A percentile compares a stretch with the other conserved stretches of the same genome.
Conservation (phyloP, 192 early-diverging fungal genomes). For the Chytriomyces sp. region DNA sequence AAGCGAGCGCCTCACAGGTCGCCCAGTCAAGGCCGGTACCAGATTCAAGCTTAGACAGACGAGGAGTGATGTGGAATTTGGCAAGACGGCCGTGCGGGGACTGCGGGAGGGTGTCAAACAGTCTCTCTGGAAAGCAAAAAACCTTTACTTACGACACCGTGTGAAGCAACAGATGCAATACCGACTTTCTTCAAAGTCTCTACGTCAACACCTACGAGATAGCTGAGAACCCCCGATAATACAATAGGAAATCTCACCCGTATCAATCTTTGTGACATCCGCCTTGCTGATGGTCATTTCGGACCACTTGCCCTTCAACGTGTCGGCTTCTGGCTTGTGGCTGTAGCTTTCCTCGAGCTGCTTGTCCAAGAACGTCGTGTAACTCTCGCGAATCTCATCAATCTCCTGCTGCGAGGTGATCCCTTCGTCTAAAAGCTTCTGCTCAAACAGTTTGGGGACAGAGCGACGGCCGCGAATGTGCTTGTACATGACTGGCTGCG, state of each 20-base stretch:
- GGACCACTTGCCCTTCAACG: constrained; percentile 80
- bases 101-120: constrained; percentile 7
- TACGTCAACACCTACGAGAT: constrained; percentile 61
- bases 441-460: constrained; percentile 86
- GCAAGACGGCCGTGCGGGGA: constrained; percentile 74
- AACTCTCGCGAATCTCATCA: constrained; percentile 58
- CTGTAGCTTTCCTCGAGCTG: constrained; percentile 61
- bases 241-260: constrained; percentile 10
- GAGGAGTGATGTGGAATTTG: constrained; percentile 89
- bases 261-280: constrained; percentile 50
- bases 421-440: constrained; percentile 61
- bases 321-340: constrained; percentile 62
- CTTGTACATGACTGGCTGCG: constrained; percentile 96
- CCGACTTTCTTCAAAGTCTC: constrained; percentile 73
- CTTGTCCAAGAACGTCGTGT: constrained; percentile 62
- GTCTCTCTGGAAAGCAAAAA: background rate
- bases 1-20: constrained; percentile 88
- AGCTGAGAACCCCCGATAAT: background rate
- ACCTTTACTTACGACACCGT: constrained; percentile 61
- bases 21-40: constrained; percentile 89
- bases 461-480: constrained; percentile 83
- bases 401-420: constrained; percentile 50
- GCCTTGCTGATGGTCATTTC: constrained; percentile 67
- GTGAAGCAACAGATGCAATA: constrained; percentile 71
- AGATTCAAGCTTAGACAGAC: constrained; percentile 69